Evolutionary conservation across 1,284 basidiomycete species (phyloP).

Genomic region (Apiotrichum porosum): DNA sequence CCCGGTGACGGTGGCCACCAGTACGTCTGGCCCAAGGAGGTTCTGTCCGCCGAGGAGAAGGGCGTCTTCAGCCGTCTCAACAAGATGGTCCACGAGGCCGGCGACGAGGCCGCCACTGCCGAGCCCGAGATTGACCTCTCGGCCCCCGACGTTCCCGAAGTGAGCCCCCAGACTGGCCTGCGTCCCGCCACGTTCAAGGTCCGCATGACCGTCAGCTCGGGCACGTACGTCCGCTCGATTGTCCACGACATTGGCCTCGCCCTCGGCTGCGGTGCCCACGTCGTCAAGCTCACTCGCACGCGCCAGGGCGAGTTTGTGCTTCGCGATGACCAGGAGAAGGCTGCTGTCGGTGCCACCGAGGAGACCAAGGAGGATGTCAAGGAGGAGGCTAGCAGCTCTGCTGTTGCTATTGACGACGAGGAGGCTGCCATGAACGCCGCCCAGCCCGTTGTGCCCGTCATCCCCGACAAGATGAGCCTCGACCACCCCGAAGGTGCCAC

Average conservation of each 20-base stretch:
- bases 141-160: slow-evolving; percentile 41
- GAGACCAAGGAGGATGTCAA: slow-evolving; percentile 29
- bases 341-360: background rate
- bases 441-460: background rate
- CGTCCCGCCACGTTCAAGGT: slow-evolving; percentile 75
- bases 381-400: slow-evolving; percentile 32
- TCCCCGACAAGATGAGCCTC: background rate
- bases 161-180: slow-evolving; percentile 43
- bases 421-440: slow-evolving; percentile 3
- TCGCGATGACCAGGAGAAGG: slow-evolving; percentile 36
- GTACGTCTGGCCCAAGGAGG: slow-evolving; percentile 68
- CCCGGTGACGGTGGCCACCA: slow-evolving; percentile 50
- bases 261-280: slow-evolving; percentile 79
- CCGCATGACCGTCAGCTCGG: slow-evolving; percentile 86
- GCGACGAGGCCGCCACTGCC: slow-evolving; percentile 24
- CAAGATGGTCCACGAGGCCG: slow-evolving; percentile 45
- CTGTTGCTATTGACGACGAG: slow-evolving; percentile 10
- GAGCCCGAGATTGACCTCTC: slow-evolving; percentile 32
- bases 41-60: slow-evolving; percentile 64
- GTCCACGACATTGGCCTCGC: slow-evolving; percentile 83
- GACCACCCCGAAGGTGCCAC: slow-evolving; percentile 7
- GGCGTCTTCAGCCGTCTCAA: slow-evolving; percentile 62
- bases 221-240: slow-evolving; percentile 91
- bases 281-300: slow-evolving; percentile 78
- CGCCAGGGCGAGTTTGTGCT: slow-evolving; percentile 76